phyloP scores from a whole-genome alignment of 23 red algal genomes.

The Gracilariopsis chorda region DNA sequence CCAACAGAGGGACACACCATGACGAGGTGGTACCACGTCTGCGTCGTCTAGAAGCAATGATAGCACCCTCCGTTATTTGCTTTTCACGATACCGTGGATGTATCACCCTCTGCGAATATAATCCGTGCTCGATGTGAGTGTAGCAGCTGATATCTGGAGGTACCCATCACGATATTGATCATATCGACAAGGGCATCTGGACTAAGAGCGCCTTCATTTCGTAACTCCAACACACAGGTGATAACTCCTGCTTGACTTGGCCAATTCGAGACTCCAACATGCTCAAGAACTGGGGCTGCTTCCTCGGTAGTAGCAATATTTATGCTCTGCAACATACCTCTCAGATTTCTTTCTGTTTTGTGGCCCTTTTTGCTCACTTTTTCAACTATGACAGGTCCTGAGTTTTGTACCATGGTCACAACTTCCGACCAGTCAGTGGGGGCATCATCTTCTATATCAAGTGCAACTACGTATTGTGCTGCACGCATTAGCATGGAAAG shows the following conservation, averaged over 20 bases:
- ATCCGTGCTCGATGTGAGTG: constrained; percentile 34
- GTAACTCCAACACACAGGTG: not conserved
- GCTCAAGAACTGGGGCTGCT: constrained; percentile 56
- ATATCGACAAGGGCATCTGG: constrained; percentile 47
- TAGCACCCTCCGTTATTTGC: too few relatives aligned
- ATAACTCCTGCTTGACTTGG: constrained; percentile 1
- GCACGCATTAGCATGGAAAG: constrained; percentile 26
- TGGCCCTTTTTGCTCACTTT: constrained; percentile 56
- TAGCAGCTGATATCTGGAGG: constrained; percentile 12
- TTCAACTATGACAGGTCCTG: constrained; percentile 55
- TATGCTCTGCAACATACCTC: constrained; percentile 36
- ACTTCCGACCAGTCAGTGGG: constrained; percentile 1
- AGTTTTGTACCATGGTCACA: not conserved
- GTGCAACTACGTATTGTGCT: constrained; percentile 42
- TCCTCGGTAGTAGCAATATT: constrained; percentile 30
- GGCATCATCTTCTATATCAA: constrained; percentile 15
- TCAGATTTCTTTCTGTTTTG: constrained; percentile 12
- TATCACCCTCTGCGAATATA: not conserved
- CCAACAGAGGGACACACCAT: too few relatives aligned
- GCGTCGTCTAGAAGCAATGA: too few relatives aligned
- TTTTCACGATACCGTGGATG: not conserved
- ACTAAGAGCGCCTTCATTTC: constrained; percentile 46
- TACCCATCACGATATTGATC: constrained; percentile 28
- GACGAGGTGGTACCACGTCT: too few relatives aligned
- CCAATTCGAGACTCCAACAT: constrained; percentile 58